A percentile compares a stretch with the other conserved stretches of the same genome.
Conservation (phyloP, 192 early-diverging fungal species). For the Coemansia sp. region DNA sequence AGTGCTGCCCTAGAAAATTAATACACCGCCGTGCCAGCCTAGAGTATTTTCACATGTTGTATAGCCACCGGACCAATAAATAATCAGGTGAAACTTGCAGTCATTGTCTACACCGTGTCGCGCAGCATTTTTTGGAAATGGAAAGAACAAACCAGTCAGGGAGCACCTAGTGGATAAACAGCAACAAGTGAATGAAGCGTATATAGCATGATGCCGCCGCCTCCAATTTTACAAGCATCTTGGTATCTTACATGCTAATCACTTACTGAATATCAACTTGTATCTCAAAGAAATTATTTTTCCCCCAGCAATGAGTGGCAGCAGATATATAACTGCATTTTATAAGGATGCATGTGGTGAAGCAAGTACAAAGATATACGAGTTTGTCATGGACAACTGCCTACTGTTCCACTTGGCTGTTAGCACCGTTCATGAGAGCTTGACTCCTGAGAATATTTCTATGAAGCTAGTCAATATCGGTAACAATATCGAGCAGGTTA, state of each 20-base stretch:
- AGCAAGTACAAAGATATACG: not conserved
- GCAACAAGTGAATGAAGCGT: too few species aligned
- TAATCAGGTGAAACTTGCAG: too few species aligned
- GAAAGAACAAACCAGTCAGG: too few species aligned
- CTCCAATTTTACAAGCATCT: too few species aligned
- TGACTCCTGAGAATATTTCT: not conserved
- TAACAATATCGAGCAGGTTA: not conserved
- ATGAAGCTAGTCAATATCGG: not conserved
- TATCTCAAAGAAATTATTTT: not conserved
- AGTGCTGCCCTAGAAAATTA: too few species aligned
- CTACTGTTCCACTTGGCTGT: not conserved
- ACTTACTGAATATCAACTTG: not conserved
- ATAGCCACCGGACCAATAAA: too few species aligned
- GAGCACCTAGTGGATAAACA: too few species aligned
- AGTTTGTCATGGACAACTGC: not conserved
- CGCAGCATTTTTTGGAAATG: too few species aligned
- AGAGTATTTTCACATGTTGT: too few species aligned
- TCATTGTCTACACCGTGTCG: too few species aligned
- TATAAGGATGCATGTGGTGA: not conserved
- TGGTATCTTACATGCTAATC: not conserved
- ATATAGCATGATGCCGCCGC: too few species aligned
- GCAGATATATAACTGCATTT: not conserved
- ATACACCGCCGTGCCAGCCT: not conserved
- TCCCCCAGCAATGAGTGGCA: not conserved
- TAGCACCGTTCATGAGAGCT: not conserved